Conservation (phyloP, 2,329 filamentous ascomycete genomes). For the Fusarium penzigii region DNA sequence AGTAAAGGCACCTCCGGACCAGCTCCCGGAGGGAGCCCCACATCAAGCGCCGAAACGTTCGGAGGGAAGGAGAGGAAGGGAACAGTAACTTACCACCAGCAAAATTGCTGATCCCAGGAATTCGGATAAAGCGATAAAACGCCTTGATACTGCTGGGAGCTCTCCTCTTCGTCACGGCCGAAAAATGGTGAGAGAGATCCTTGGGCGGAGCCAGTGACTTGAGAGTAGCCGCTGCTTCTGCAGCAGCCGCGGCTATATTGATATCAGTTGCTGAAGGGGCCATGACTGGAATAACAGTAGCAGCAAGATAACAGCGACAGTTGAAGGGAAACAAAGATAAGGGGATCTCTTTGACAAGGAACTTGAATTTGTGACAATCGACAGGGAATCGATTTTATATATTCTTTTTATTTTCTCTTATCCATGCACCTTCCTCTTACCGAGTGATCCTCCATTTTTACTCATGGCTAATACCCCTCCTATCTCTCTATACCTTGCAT, state of each 20-base stretch:
- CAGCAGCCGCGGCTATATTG: slow-evolving; percentile 4
- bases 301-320: neutral
- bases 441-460: neutral
- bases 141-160: slow-evolving; percentile 69
- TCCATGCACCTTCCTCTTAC: too few species aligned
- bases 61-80: neutral
- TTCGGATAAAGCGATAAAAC: slow-evolving; percentile 82
- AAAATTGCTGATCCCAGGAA: slow-evolving; percentile 63
- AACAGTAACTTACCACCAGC: slow-evolving; percentile 55
- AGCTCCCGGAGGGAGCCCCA: neutral
- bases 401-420: too few species aligned
- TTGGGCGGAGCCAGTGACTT: slow-evolving; percentile 48
- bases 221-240: slow-evolving; percentile 9
- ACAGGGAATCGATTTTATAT: too few species aligned
- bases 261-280: slow-evolving; percentile 20
- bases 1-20: too few species aligned
- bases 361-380: neutral
- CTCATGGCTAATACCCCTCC: slow-evolving; percentile 1
- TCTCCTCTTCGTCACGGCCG: slow-evolving; percentile 66
- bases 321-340: neutral
- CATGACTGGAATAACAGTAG: slow-evolving; percentile 7
- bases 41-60: neutral
- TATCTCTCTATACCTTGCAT: slow-evolving; percentile 19
- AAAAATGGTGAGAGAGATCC: slow-evolving; percentile 80
- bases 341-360: neutral